A percentile compares a stretch with the other conserved stretches of the same genome.
Conservation (phyloP, 2,329 filamentous ascomycete genomes). For the Neurospora sp. region DNA sequence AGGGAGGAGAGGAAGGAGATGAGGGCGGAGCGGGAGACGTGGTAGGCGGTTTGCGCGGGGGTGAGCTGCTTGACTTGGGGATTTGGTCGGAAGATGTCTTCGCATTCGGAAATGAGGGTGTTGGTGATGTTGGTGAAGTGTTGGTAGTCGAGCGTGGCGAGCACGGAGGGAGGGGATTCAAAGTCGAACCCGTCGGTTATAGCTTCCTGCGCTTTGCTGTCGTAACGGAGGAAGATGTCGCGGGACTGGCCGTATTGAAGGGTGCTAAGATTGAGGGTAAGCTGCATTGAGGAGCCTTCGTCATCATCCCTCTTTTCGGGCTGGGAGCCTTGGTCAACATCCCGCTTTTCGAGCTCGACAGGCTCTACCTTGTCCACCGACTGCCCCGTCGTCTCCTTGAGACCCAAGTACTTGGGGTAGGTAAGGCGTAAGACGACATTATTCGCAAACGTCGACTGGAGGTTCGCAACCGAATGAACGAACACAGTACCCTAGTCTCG, state of each 20-base stretch:
- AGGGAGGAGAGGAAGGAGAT: slow-evolving; percentile 39
- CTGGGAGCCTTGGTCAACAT: slow-evolving; percentile 23
- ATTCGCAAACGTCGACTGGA: slow-evolving; percentile 48
- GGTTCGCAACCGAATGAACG: slow-evolving; percentile 50
- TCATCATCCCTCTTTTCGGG: slow-evolving; percentile 12
- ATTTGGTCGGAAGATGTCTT: background rate
- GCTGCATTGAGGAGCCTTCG: slow-evolving; percentile 3
- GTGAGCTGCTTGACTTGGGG: slow-evolving; percentile 15
- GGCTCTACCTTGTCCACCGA: slow-evolving; percentile 28
- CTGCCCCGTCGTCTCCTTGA: slow-evolving; percentile 31
- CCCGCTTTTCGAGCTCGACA: slow-evolving; percentile 3
- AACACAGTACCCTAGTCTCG: slow-evolving; percentile 43
- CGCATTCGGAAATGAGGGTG: slow-evolving; percentile 10
- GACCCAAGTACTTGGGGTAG: slow-evolving; percentile 25
- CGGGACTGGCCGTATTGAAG: slow-evolving; percentile 53
- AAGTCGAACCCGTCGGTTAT: background rate
- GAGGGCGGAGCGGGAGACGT: slow-evolving; percentile 39
- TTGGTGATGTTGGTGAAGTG: slow-evolving; percentile 16
- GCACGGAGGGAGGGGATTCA: slow-evolving; percentile 19
- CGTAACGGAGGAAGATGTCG: slow-evolving; percentile 38
- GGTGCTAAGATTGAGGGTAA: slow-evolving; percentile 38
- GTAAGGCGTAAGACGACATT: slow-evolving; percentile 33
- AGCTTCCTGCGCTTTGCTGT: slow-evolving; percentile 9
- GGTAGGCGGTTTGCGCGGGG: slow-evolving; percentile 35
- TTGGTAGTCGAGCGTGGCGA: slow-evolving; percentile 26